Percentiles rank a stretch among this genome's conserved stretches.
phyloP scores from a whole-genome alignment of 2,329 filamentous ascomycete genomes.

The Aspergillus hiratsukae region DNA sequence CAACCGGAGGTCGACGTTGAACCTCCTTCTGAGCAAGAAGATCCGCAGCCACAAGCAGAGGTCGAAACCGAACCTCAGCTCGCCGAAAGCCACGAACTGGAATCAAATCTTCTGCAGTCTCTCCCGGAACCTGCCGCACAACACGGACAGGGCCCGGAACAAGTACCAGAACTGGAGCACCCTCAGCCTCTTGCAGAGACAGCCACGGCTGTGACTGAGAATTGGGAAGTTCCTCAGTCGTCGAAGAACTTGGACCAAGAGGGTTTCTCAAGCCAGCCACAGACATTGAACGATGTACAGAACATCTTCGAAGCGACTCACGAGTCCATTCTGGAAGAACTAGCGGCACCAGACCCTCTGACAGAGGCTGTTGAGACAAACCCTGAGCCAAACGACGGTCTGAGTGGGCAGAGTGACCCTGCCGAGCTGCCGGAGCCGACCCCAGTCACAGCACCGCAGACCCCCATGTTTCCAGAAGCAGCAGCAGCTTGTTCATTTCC shows the following conservation, averaged over 20 bases:
- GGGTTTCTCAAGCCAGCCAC: constrained; percentile 13
- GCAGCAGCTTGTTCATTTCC: constrained; percentile 18
- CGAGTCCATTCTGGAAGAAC: constrained; percentile 11
- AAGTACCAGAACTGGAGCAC: constrained; percentile 11
- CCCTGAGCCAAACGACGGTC: constrained; percentile 7
- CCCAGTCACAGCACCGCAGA: constrained; percentile 21
- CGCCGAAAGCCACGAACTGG: background rate
- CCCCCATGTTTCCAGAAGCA: constrained; percentile 18
- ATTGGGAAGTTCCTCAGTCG: constrained; percentile 7
- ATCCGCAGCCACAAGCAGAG: constrained; percentile 8
- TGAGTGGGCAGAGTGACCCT: constrained; percentile 4
- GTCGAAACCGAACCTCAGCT: background rate
- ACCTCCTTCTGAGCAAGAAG: constrained; percentile 18
- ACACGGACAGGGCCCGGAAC: background rate
- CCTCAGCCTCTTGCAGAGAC: constrained; percentile 15
- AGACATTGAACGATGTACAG: constrained; percentile 16
- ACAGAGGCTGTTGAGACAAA: constrained; percentile 6
- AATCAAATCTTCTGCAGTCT: background rate
- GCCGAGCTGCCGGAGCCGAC: constrained; percentile 13
- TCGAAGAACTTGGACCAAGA: constrained; percentile 10
- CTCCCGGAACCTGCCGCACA: background rate
- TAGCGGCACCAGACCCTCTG: constrained; percentile 9
- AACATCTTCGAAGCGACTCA: constrained; percentile 10
- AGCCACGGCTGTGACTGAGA: constrained; percentile 10
- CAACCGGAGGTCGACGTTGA: constrained; percentile 8